Base-by-base conservation (phyloP, 495 filamentous ascomycete genomes). In the Aspergillus carlsbadensis region DNA sequence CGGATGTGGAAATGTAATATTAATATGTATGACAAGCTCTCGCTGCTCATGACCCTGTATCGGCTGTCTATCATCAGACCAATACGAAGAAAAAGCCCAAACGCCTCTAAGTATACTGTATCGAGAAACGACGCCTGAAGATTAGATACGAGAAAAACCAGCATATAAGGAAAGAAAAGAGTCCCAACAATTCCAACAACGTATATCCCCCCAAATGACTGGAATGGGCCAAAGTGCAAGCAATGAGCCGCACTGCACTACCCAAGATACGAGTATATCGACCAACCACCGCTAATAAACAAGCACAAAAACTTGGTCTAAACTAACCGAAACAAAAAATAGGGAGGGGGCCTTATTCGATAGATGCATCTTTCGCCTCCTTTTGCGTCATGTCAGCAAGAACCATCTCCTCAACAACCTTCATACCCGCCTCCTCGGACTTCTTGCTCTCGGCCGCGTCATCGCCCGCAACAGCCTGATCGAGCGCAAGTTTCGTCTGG, bases 401-500 rank as follows among this genome's bases (percentile, higher is more conserved):
- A 34, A 79, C 65, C 89, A 90, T 88, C 57, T 82, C 76, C 64
- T 84, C 80, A 2, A 91, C 86, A 14, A 76, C 71, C 68, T 85
- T 79, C 66, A 83, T 79, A 1, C 82, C 85, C 22, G 72, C 72
- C 55, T 80, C 78, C 63, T 88, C 84, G 13, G 66, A 73, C 67
- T 79, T 71, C 70, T 77, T 78, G 1, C 67, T 75, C 7, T 69
- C 70, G 21, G 62, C 75, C 4, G 70, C 75, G 24, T 78, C 79
- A 18, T 84, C 84, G 21, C 86, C 87, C 14, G 84, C 80, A 39
- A 98, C 92, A 54, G 88, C 82, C 60, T 91, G 84, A 65, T 97
- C 95, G 13, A 98, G 82, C n/a, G 87, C 87, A 22, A 98, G 74
- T 73, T 98, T 98, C 44, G 89, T 92, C 73, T 93, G 83, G 13